phyloP scores from a whole-genome alignment of 23 red algal species.

The Agarophyton chilense region DNA sequence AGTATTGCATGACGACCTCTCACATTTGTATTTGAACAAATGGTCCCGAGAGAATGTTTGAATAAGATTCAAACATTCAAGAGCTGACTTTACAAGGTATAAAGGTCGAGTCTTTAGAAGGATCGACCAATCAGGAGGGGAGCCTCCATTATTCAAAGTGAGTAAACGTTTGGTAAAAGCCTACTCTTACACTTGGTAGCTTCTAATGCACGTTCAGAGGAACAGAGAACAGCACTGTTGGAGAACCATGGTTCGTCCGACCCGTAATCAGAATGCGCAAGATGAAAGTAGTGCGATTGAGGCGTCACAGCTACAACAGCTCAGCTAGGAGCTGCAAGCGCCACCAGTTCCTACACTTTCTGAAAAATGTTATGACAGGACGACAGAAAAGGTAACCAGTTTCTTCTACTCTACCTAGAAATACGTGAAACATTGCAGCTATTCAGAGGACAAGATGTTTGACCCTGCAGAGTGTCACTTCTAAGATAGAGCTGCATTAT shows the following conservation, averaged over 20 bases:
- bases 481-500: conserved; percentile 20
- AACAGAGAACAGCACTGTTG: neutral
- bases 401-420: neutral
- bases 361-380: neutral
- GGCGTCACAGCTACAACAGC: no score
- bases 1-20: no score
- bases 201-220: neutral
- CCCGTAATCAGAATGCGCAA: no score
- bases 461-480: conserved; percentile 29
- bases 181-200: neutral
- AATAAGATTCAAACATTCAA: no score
- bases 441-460: conserved; percentile 14
- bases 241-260: no score
- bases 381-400: neutral
- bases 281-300: neutral
- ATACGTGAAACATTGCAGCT: neutral
- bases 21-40: no score
- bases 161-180: neutral
- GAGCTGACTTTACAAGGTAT: no score
- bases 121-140: no score
- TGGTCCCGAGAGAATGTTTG: no score
- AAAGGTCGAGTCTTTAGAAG: no score
- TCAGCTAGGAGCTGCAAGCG: neutral
- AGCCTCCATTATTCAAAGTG: neutral
- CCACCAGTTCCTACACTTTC: conserved; percentile 11